Conservation (phyloP, 192 early-diverging fungal genomes). For the Paraglomus occultum region DNA sequence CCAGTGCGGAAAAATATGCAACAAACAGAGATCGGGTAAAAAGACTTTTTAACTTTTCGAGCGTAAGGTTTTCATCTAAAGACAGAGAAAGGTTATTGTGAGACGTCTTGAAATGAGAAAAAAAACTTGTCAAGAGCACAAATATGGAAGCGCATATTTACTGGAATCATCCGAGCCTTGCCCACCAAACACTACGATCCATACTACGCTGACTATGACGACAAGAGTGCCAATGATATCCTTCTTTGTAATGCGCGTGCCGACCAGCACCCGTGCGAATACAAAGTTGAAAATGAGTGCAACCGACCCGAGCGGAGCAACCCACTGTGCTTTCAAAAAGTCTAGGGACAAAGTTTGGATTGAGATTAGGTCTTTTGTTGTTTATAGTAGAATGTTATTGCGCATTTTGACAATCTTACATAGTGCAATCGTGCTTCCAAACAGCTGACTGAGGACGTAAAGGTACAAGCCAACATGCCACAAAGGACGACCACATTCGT, state of each 20-base stretch:
- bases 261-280: constrained; percentile 58
- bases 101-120: constrained; percentile 11
- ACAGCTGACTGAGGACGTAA: constrained; percentile 49
- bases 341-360: constrained; percentile 37
- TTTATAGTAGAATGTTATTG: neutral
- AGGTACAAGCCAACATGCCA: constrained; percentile 60
- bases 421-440: constrained; percentile 56
- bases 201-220: constrained; percentile 53
- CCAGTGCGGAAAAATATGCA: constrained; percentile 52
- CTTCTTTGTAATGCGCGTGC: constrained; percentile 48
- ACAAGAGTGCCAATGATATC: constrained; percentile 56
- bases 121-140: neutral
- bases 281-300: constrained; percentile 61
- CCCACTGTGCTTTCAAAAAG: constrained; percentile 63
- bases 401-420: constrained; percentile 40
- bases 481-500: constrained; percentile 56
- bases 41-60: constrained; percentile 47
- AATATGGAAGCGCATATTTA: constrained; percentile 26
- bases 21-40: constrained; percentile 48
- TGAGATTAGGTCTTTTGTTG: neutral
- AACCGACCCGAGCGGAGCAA: constrained; percentile 53
- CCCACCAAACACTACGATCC: constrained; percentile 59
- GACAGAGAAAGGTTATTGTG: constrained; percentile 8
- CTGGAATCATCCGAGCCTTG: constrained; percentile 47
- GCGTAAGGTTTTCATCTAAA: constrained; percentile 45